Conservation (phyloP, 805 yeast genomes). For the Lipomyces spencermartinsiae region DNA sequence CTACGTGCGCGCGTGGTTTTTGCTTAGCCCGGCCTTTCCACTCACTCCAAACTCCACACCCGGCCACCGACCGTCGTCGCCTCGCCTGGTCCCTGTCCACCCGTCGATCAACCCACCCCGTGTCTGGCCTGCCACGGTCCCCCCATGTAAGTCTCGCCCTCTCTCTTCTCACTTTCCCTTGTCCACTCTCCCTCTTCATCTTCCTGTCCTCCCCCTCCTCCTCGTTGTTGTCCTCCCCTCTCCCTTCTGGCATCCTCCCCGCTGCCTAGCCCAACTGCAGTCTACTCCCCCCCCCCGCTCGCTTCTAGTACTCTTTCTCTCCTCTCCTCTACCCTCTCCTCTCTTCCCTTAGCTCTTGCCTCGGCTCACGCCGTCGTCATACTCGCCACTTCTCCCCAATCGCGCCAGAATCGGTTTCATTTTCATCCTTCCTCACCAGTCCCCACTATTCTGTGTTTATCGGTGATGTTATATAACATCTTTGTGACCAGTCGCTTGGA, state of each 20-base stretch:
- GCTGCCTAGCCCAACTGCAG: too few species aligned
- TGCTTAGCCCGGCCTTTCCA: background rate
- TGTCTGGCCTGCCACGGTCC: conserved; percentile 5
- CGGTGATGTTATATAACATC: too few species aligned
- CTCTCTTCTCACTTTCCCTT: background rate
- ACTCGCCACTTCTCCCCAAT: background rate
- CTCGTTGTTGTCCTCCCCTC: background rate
- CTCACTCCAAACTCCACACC: background rate
- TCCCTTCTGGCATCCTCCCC: background rate
- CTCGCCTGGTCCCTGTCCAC: conserved; percentile 1
- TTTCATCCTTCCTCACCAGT: too few species aligned
- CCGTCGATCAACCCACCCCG: conserved; percentile 5
- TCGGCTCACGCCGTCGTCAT: background rate
- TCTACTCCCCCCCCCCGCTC: too few species aligned
- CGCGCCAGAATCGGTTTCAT: too few species aligned
- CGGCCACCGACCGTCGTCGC: background rate
- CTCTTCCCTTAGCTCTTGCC: too few species aligned
- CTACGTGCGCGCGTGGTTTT: background rate
- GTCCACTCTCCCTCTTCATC: background rate
- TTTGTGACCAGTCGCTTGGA: too few species aligned
- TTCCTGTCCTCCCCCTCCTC: background rate
- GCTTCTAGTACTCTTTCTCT: too few species aligned
- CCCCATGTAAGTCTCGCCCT: conserved; percentile 8
- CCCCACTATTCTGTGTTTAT: background rate
- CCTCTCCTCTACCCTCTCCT: too few species aligned